phyloP scores from a whole-genome alignment of 106 monocot genomes.

The Apostasia shenzhenica region DNA sequence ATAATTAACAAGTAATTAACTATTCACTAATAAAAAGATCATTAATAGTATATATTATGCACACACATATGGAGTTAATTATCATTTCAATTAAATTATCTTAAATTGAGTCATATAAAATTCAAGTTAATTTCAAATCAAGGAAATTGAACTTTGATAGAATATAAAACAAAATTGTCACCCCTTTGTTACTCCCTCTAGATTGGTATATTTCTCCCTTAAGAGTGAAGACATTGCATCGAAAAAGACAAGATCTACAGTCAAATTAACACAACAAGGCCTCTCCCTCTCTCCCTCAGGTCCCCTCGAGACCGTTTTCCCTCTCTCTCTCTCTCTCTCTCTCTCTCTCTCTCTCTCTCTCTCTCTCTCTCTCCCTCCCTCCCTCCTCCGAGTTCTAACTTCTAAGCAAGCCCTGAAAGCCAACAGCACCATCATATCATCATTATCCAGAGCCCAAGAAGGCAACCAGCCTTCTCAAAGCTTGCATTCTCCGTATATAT shows the following conservation, averaged over 20 bases:
- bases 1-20: no score
- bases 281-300: constrained; percentile 19
- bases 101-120: no score
- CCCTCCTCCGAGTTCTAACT: constrained; percentile 42
- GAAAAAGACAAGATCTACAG: constrained; percentile 44
- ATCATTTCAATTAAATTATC: no score
- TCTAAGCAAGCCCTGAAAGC: constrained; percentile 50
- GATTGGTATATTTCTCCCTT: constrained; percentile 26
- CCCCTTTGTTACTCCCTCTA: neutral
- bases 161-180: neutral
- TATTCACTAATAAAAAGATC: no score
- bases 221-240: constrained; percentile 59
- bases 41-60: no score
- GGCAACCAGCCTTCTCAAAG: constrained; percentile 5
- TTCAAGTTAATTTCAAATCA: neutral
- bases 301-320: constrained; percentile 31
- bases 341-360: constrained; percentile 6
- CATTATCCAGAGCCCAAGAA: constrained; percentile 14
- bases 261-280: constrained; percentile 35
- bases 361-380: constrained; percentile 20
- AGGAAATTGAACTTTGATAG: neutral
- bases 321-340: constrained; percentile 10
- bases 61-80: no score
- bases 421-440: constrained; percentile 32
- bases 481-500: constrained; percentile 1